These are phyloP conservation scores for Moricandia arvensis DNA, from an alignment of 345 rosid species.

Conservation along the genomic window DNA sequence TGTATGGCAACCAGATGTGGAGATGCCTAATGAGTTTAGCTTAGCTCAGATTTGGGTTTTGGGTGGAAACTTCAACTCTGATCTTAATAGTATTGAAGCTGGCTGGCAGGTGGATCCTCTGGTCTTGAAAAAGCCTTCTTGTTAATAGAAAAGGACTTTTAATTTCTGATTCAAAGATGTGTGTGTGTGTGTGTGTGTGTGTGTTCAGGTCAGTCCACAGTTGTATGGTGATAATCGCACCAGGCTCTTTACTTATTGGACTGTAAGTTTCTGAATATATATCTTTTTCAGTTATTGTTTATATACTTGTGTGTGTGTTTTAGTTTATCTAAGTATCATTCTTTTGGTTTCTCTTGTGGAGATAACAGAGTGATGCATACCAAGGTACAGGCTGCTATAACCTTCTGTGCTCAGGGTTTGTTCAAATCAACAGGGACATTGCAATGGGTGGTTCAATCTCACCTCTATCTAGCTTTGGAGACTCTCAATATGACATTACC, in stretches of 20 bases:
- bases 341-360: neutral
- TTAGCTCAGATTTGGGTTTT: conserved; percentile 71
- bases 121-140: conserved; percentile 3
- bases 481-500: conserved; percentile 66
- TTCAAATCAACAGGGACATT: conserved; percentile 66
- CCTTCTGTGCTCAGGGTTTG: conserved; percentile 68
- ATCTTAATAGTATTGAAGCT: conserved; percentile 79
- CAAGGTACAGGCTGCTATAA: conserved; percentile 85
- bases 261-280: conserved; percentile 46
- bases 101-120: conserved; percentile 62
- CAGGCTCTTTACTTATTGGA: conserved; percentile 80
- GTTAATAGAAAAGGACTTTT: neutral
- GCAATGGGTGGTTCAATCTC: conserved; percentile 79
- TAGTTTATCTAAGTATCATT: neutral
- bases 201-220: conserved; percentile 65
- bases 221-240: conserved; percentile 64
- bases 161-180: conserved; percentile 4
- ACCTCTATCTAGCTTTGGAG: conserved; percentile 53
- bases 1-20: conserved; percentile 69
- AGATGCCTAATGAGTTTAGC: conserved; percentile 69
- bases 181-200: conserved; percentile 7
- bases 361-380: conserved; percentile 67
- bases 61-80: conserved; percentile 67
- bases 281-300: neutral
- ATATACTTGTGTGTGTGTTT: neutral